Conservation (phyloP, 148 eudicot genomes). For the Euryodendron excelsum region DNA sequence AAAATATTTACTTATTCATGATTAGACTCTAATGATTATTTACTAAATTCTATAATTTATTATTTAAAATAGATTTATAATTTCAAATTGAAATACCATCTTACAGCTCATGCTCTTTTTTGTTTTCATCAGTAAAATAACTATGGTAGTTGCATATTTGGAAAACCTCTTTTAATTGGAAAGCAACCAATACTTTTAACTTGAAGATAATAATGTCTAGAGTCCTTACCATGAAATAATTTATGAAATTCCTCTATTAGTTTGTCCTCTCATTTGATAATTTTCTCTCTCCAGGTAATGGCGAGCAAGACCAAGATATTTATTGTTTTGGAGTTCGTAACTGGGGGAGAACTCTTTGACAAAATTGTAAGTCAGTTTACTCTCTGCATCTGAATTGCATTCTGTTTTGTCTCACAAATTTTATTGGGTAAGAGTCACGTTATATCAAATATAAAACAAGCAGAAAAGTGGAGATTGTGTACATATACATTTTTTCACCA, state of each 20-base stretch:
- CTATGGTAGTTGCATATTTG: not conserved
- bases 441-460: no score
- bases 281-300: conserved; percentile 66
- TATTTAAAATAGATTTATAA: not conserved
- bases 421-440: not conserved
- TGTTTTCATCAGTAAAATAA: not conserved
- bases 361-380: conserved; percentile 69
- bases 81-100: not conserved
- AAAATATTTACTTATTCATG: not conserved
- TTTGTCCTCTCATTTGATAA: not conserved
- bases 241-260: not conserved
- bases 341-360: conserved; percentile 96
- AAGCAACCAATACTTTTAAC: no score
- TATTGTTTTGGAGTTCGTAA: conserved; percentile 84
- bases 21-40: not conserved
- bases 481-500: not conserved
- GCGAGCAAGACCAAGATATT: conserved; percentile 91
- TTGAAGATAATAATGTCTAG: no score
- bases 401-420: not conserved
- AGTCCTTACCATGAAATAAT: not conserved
- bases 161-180: conserved; percentile 2
- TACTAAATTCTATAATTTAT: no score
- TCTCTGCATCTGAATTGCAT: not conserved
- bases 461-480: not conserved
- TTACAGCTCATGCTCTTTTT: not conserved